Evolutionary conservation across 345 rosid species (phyloP).

Genomic region (Viola odorata): DNA sequence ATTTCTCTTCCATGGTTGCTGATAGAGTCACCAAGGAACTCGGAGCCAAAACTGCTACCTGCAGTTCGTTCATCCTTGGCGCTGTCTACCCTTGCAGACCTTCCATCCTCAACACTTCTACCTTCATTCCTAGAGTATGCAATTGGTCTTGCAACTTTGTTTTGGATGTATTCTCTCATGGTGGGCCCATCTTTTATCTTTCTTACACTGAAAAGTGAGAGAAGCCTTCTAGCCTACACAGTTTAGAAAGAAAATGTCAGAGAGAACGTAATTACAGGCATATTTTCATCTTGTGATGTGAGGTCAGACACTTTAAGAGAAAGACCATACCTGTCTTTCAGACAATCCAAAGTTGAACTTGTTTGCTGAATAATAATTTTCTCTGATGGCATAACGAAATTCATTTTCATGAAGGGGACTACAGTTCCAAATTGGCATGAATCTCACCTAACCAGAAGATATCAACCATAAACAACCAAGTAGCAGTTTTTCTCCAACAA

Average conservation of each 20-base stretch:
- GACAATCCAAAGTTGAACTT: conserved; percentile 83
- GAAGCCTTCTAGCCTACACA: conserved; percentile 40
- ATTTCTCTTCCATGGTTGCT: conserved; percentile 17
- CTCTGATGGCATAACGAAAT: conserved; percentile 50
- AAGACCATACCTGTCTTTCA: conserved; percentile 46
- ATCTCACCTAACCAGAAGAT: conserved; percentile 36
- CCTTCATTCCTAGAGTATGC: neutral
- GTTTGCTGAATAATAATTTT: conserved; percentile 43
- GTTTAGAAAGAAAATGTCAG: neutral
- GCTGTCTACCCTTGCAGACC: neutral
- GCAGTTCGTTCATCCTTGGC: conserved; percentile 13
- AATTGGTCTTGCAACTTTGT: conserved; percentile 15
- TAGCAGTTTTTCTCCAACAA: neutral
- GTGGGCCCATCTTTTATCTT: conserved; percentile 19
- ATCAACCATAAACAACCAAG: neutral
- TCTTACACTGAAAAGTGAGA: conserved; percentile 39
- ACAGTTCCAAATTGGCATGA: conserved; percentile 46
- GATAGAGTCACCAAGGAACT: conserved; percentile 14
- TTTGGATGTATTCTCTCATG: conserved; percentile 5
- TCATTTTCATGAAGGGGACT: conserved; percentile 53
- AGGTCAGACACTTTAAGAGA: neutral
- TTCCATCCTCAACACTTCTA: conserved; percentile 19
- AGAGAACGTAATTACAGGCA: neutral
- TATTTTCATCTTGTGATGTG: neutral
- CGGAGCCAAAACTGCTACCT: conserved; percentile 6